These are phyloP conservation scores for Xylaria sp. DNA, from an alignment of 2,329 filamentous ascomycete genomes.

Conservation along the genomic window DNA sequence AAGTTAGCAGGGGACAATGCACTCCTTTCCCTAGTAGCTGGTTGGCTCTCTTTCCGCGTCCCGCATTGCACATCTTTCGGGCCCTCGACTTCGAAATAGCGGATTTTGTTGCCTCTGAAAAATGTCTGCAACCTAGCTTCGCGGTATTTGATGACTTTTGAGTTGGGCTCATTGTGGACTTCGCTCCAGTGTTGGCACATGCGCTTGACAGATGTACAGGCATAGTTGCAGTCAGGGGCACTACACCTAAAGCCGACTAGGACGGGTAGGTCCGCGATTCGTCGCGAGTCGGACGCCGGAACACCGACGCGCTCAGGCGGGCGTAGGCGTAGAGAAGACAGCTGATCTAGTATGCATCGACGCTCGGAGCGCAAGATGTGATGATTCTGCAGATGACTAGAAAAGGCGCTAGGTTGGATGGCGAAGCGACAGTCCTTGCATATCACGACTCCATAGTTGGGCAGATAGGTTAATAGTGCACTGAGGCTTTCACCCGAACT, in stretches of 20 bases:
- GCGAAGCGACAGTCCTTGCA: slow-evolving; percentile 32
- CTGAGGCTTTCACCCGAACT: slow-evolving; percentile 6
- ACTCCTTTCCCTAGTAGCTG: background rate
- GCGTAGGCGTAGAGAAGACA: slow-evolving; percentile 14
- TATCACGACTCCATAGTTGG: slow-evolving; percentile 27
- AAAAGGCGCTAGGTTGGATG: slow-evolving; percentile 32
- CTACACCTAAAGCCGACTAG: slow-evolving; percentile 27
- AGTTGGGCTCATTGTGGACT: slow-evolving; percentile 28
- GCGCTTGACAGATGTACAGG: slow-evolving; percentile 31
- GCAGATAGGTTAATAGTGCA: slow-evolving; percentile 26
- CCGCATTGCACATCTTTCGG: slow-evolving; percentile 21
- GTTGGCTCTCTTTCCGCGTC: slow-evolving; percentile 17
- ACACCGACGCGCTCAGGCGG: slow-evolving; percentile 21
- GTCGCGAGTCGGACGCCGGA: slow-evolving; percentile 20
- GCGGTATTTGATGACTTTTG: slow-evolving; percentile 30
- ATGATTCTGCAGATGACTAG: slow-evolving; percentile 33
- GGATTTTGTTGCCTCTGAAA: slow-evolving; percentile 35
- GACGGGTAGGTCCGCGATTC: slow-evolving; percentile 21
- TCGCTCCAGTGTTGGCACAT: slow-evolving; percentile 37
- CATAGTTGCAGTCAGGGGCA: slow-evolving; percentile 23
- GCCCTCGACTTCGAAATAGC: slow-evolving; percentile 34
- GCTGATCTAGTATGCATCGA: slow-evolving; percentile 28
- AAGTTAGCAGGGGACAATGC: background rate
- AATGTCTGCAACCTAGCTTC: slow-evolving; percentile 33
- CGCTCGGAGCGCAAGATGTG: slow-evolving; percentile 32